These are phyloP conservation scores for Lasiodiplodia sp. DNA, from an alignment of 2,329 filamentous ascomycete species.

Conservation along the genomic window DNA sequence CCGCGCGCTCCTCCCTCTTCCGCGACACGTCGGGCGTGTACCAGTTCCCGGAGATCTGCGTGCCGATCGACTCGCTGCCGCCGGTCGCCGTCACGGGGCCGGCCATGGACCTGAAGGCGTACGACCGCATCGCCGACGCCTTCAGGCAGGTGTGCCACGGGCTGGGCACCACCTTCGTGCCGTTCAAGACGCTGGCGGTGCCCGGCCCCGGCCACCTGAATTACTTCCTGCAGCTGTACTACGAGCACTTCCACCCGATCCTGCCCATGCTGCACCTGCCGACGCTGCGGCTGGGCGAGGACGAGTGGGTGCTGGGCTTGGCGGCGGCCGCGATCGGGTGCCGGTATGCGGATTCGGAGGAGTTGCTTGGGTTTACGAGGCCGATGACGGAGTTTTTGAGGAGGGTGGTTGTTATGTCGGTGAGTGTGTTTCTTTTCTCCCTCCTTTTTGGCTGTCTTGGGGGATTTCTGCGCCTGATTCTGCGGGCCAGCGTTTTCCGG, in stretches of 20 bases:
- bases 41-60: constrained; percentile 24
- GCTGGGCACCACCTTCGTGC: constrained; percentile 3
- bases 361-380: constrained; percentile 1
- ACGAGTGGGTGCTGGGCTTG: constrained; percentile 17
- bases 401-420: constrained; percentile 17
- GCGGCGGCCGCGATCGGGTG: constrained; percentile 12
- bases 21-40: constrained; percentile 3
- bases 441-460: neutral
- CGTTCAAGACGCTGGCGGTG: constrained; percentile 16
- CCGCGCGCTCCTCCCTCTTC: constrained; percentile 12
- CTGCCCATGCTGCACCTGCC: constrained; percentile 24
- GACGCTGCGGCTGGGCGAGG: constrained; percentile 8
- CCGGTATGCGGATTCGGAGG: constrained; percentile 14
- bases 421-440: neutral
- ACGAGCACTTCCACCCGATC: constrained; percentile 25
- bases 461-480: no score
- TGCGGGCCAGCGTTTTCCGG: no score
- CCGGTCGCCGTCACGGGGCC: neutral
- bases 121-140: constrained; percentile 14
- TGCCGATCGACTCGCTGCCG: constrained; percentile 10
- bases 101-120: constrained; percentile 22
- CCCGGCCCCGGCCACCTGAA: constrained; percentile 13
- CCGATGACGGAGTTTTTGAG: constrained; percentile 27
- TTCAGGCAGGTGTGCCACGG: constrained; percentile 15
- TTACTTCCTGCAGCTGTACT: constrained; percentile 26